These are phyloP conservation scores for Heliosperma pusillum DNA, from an alignment of 148 eudicot genomes.

Conservation along the genomic window DNA sequence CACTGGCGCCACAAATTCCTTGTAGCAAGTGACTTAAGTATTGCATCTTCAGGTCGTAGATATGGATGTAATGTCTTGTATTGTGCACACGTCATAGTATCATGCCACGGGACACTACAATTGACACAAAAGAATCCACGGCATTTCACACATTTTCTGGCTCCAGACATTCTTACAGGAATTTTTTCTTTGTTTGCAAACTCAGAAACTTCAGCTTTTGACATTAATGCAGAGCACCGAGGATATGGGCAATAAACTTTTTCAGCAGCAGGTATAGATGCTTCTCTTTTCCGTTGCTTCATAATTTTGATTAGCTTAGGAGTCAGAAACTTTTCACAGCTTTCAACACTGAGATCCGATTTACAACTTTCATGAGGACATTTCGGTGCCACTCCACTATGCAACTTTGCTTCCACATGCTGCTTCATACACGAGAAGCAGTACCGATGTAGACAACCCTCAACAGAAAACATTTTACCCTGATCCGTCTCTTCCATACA, in stretches of 20 bases:
- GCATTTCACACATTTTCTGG: conserved; percentile 54
- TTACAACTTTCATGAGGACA: conserved; percentile 73
- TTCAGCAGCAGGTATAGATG: conserved; percentile 65
- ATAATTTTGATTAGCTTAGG: conserved; percentile 53
- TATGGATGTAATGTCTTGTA: conserved; percentile 36
- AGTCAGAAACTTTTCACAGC: conserved; percentile 56
- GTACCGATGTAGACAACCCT: conserved; percentile 58
- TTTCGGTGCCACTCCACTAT: conserved; percentile 50
- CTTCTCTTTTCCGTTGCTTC: conserved; percentile 57
- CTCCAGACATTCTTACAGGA: conserved; percentile 29
- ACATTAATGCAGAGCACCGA: conserved; percentile 77
- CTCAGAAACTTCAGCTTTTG: conserved; percentile 47
- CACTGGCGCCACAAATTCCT: conserved; percentile 74
- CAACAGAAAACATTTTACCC: conserved; percentile 43
- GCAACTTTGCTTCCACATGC: conserved; percentile 72
- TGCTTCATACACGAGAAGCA: conserved; percentile 76
- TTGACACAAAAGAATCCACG: conserved; percentile 44
- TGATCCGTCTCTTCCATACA: conserved; percentile 61
- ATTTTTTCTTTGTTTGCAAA: conserved; percentile 24
- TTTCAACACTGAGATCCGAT: conserved; percentile 36
- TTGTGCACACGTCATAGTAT: conserved; percentile 37
- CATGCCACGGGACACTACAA: conserved; percentile 83
- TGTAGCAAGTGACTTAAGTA: conserved; percentile 54
- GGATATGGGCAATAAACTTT: conserved; percentile 80
- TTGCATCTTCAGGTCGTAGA: conserved; percentile 43